Base-by-base conservation (phyloP, 768 basidiomycete genomes). In the Leccinum disarticulatum region DNA sequence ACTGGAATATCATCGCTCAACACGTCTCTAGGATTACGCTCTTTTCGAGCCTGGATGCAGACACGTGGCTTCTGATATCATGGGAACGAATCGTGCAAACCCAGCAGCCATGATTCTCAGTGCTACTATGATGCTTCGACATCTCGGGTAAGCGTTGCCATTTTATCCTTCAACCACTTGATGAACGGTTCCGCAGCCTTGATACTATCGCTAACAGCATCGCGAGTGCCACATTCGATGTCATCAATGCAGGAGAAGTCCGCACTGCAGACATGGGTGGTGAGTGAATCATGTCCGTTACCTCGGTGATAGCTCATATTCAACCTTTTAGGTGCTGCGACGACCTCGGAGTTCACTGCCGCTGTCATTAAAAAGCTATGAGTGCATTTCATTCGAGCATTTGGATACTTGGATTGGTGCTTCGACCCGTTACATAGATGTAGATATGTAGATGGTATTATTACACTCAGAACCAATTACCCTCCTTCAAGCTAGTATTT, bases 1-100 rank as follows among this genome's bases (percentile, higher is more conserved):
- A 27, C 41, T 56, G 15, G 38, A 33, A 48, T 38, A 27, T n/a
- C 19, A 33, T 55, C 25, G 51, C 50, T 56, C 38, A 59, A 46
- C 17, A 4, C 30, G 5, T 5, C 31, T 36, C 33, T 35, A 92
- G 88, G 97, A 98, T 76, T 98, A 93, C 73, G 97, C 97, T 27
- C 83, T 99, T 56, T 99, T 99, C 73, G 97, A 99, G 76, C 97
- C 97, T 35, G 97, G 97, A 70, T 98, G 97, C 77, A 88, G 96
- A 76, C 93, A 94, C 71, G 91, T 94, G 66, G 92, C 93, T 54
- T 87, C 88, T 68, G 95, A 97, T 68, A 93, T 98, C 77, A 98
- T 96, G 88, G 93, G 94, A 65, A 93, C 91, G 61, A 91, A 94
- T 80, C 87, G 88, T 63, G 94, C 94, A 62, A 99, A 99, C 80